These are phyloP conservation scores for Jatropha curcas DNA, from an alignment of 345 rosid species.

Conservation along the genomic window DNA sequence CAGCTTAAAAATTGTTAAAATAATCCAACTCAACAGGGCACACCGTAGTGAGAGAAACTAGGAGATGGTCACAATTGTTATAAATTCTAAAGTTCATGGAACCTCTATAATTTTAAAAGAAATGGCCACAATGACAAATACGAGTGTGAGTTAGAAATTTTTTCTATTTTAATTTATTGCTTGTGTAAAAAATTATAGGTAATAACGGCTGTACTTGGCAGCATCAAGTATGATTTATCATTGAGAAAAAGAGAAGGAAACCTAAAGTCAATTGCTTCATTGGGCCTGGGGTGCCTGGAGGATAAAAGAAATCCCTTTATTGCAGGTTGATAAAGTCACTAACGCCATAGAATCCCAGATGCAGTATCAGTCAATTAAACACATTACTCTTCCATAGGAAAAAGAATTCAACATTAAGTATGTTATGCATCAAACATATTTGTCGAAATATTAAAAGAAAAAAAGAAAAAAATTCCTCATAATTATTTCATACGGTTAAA, in stretches of 20 bases:
- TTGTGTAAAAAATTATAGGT: too few species aligned
- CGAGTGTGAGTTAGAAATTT: neutral
- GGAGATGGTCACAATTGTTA: neutral
- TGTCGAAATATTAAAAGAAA: neutral
- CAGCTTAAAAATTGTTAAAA: too few species aligned
- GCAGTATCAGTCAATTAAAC: neutral
- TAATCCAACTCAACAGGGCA: neutral
- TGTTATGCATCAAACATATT: neutral
- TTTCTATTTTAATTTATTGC: neutral
- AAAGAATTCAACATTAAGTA: too few species aligned
- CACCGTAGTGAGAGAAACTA: neutral
- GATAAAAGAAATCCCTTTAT: neutral
- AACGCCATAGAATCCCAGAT: neutral
- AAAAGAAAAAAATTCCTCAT: neutral
- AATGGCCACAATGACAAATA: neutral
- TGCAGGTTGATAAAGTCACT: too few species aligned
- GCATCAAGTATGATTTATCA: neutral
- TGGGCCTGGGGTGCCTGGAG: neutral
- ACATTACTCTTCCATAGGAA: neutral
- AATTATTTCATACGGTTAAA: neutral
- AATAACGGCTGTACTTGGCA: neutral
- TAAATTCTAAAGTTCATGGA: neutral
- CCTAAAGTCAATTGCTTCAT: neutral
- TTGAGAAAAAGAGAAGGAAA: neutral
- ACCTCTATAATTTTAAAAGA: neutral